Evolutionary conservation across 345 rosid genomes (phyloP), one percentile per base, ranked within the genome.

Genomic region (Turritis glabra): DNA sequence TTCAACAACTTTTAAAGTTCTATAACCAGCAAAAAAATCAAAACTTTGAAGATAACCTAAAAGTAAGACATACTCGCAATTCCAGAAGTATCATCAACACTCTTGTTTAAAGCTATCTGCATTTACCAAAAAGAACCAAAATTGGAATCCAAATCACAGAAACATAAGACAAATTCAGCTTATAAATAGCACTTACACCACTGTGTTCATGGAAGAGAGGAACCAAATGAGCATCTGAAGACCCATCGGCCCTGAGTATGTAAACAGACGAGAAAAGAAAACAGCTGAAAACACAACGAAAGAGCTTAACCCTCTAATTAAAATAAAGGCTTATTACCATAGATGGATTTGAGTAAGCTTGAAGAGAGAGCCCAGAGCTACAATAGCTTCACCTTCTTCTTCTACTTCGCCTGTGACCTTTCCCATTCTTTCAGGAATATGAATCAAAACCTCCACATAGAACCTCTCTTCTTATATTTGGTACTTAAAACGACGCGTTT

Each of bases 281-380:
- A 40, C n/a, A 40, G 46, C 46, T 40, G 6, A 40, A 40, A 40
- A 40, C 22, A 22, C 37, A 69, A 54, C 8, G 4, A 55, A 29
- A 56, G 19, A 55, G 5, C 6, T 56, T n/a, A 40, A 61, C 1
- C 23, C 6, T n/a, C 2, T 8, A 1, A 7, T 2, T 11, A 22
- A 40, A 7, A 38, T 40, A 1, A 41, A 40, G 56, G 10, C 3
- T 33, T 43, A 25, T 29, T 22, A 88, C 98, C 96, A 84, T 76
- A 94, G 80, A 59, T 85, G 63, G 58, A 88, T 86, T 68, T 90
- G 82, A 30, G 90, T 86, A 77, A 88, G 93, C 80, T 87, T 88
- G 80, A 90, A 84, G 73, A 84, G 89, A 50, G 90, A 80, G 26
- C 95, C 97, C 13, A 91, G 80, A 69, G 89, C 92, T 79, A 62